A percentile compares a stretch with the other conserved stretches of the same genome.
phyloP scores from a whole-genome alignment of 169 alveolate species.

The Plasmodium sp. region DNA sequence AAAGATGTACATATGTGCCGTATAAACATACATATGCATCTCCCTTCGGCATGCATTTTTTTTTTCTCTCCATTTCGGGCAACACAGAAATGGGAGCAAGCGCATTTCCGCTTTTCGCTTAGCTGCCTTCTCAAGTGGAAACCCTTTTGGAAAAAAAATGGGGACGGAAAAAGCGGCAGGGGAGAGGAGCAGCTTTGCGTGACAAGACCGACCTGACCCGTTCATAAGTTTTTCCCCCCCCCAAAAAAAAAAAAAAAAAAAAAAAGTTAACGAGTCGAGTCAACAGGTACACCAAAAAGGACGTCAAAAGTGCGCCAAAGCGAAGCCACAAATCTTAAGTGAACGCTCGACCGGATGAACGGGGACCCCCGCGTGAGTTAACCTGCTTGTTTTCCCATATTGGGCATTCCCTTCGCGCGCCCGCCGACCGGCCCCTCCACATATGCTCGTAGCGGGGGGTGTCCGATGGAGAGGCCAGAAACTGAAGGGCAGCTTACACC shows the following conservation, averaged over 20 bases:
- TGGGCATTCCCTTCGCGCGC: background rate
- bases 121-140: background rate
- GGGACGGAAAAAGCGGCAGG: background rate
- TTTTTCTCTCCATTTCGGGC: background rate
- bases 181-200: background rate
- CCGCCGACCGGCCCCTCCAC: background rate
- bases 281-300: background rate
- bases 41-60: background rate
- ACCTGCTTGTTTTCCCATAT: background rate
- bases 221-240: background rate
- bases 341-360: background rate
- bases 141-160: background rate
- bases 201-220: background rate
- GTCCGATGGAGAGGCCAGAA: slow-evolving; percentile 12
- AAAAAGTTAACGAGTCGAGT: too few relatives aligned
- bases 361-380: background rate
- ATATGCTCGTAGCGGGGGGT: background rate
- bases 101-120: background rate
- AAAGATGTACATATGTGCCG: background rate
- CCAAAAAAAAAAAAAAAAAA: too few relatives aligned
- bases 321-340: background rate
- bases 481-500: background rate
- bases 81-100: background rate
- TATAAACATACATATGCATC: background rate
- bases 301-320: background rate